phyloP scores from a whole-genome alignment of 441 rosid species.

The Pelargonium fulgidum region DNA sequence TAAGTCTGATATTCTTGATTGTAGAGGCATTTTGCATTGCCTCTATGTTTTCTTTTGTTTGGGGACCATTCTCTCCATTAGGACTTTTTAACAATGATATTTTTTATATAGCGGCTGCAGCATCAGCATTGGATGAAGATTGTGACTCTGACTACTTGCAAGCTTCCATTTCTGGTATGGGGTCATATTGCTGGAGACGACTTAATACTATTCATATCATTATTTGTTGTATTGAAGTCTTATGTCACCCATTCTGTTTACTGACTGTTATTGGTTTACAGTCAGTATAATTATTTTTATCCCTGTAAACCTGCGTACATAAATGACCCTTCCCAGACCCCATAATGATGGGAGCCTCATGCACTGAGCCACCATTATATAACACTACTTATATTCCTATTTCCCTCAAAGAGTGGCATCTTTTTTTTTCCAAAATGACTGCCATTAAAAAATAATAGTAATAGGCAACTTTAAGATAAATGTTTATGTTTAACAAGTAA shows the following conservation, averaged over 20 bases:
- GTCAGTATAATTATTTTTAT: background rate
- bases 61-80: constrained; percentile 15
- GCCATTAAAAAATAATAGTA: background rate
- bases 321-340: background rate
- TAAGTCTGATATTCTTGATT: constrained; percentile 20
- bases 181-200: background rate
- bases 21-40: constrained; percentile 18
- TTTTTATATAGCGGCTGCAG: constrained; percentile 62
- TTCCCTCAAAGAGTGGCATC: background rate
- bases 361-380: too few relatives aligned
- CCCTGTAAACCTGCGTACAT: background rate
- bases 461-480: background rate
- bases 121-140: constrained; percentile 61
- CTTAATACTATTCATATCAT: background rate
- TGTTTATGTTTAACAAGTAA: too few relatives aligned
- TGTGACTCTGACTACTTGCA: constrained; percentile 55
- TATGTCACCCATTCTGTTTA: background rate
- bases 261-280: background rate
- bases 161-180: constrained; percentile 83
- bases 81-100: constrained; percentile 20
- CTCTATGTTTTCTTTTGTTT: constrained; percentile 16
- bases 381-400: background rate
- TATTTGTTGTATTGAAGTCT: background rate
- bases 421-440: background rate
- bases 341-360: too few relatives aligned